phyloP scores from a whole-genome alignment of 192 early-diverging fungal species.

The Coemansia sp. region DNA sequence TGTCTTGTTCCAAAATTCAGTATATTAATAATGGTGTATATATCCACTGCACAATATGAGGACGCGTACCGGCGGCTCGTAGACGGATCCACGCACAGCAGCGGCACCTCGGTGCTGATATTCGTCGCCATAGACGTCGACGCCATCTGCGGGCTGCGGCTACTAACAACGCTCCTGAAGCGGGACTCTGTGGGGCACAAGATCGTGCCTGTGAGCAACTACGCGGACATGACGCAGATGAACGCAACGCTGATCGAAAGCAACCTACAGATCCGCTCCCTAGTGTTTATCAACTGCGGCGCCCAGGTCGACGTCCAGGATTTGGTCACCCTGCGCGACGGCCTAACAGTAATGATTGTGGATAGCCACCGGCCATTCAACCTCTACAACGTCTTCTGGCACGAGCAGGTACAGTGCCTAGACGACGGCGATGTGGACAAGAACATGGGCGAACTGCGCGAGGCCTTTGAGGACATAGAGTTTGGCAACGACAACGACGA shows the following conservation, averaged over 20 bases:
- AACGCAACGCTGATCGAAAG: conserved; percentile 56
- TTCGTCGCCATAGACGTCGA: conserved; percentile 81
- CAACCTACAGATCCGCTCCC: conserved; percentile 64
- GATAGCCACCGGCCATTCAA: conserved; percentile 90
- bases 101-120: conserved; percentile 59
- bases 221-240: conserved; percentile 59
- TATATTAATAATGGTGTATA: conserved; percentile 54
- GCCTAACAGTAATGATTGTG: conserved; percentile 73
- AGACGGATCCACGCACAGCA: conserved; percentile 20
- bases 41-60: conserved; percentile 53
- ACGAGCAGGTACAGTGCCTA: conserved; percentile 78
- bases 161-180: conserved; percentile 75
- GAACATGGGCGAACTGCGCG: conserved; percentile 61
- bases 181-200: conserved; percentile 80
- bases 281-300: conserved; percentile 87
- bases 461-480: conserved; percentile 63
- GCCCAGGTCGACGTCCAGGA: conserved; percentile 74
- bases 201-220: conserved; percentile 75
- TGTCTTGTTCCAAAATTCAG: neutral
- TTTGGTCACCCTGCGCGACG: conserved; percentile 55
- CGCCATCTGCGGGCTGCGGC: conserved; percentile 77
- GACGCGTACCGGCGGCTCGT: conserved; percentile 59
- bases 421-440: conserved; percentile 84
- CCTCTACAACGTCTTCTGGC: conserved; percentile 76
- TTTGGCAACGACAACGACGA: conserved; percentile 24